A percentile compares a stretch with the other conserved stretches of the same genome.
These are phyloP conservation scores for Boletus vermiculosoides DNA, from an alignment of 768 basidiomycete species.

Conservation along the genomic window DNA sequence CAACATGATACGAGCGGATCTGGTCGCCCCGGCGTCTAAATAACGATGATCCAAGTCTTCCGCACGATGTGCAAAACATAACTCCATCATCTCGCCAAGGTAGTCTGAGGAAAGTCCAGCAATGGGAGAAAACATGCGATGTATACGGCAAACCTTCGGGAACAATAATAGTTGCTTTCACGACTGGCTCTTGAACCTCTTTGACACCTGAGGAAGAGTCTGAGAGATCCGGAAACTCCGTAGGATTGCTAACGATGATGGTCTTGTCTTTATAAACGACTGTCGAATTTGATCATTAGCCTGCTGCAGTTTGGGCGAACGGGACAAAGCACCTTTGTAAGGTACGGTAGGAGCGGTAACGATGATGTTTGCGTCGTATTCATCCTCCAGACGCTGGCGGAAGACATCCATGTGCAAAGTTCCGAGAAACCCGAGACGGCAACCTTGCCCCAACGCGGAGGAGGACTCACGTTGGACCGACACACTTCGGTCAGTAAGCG, in stretches of 20 bases:
- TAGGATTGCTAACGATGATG: slow-evolving; percentile 82
- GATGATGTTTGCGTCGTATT: slow-evolving; percentile 92
- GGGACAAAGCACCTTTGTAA: slow-evolving; percentile 60
- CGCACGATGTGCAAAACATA: slow-evolving; percentile 84
- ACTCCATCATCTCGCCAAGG: slow-evolving; percentile 94
- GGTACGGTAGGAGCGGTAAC: slow-evolving; percentile 96
- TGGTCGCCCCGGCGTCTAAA: slow-evolving; percentile 53
- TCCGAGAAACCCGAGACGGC: slow-evolving; percentile 91
- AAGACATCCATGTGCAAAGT: slow-evolving; percentile 97
- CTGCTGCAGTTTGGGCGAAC: not conserved
- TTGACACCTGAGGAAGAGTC: slow-evolving; percentile 60
- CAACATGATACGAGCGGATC: slow-evolving; percentile 66
- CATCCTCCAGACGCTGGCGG: slow-evolving; percentile 94
- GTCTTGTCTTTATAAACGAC: slow-evolving; percentile 71
- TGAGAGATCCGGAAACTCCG: slow-evolving; percentile 85
- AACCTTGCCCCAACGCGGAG: slow-evolving; percentile 91
- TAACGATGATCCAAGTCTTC: slow-evolving; percentile 82
- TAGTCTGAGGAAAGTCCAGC: slow-evolving; percentile 54
- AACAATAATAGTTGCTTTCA: slow-evolving; percentile 90
- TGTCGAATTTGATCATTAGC: slow-evolving; percentile 30
- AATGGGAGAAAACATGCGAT: not conserved
- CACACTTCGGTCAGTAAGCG: slow-evolving; percentile 84
- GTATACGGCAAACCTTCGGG: slow-evolving; percentile 68
- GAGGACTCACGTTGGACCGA: slow-evolving; percentile 91
- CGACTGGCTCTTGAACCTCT: slow-evolving; percentile 88